A percentile compares a stretch with the other conserved stretches of the same genome.
Evolutionary conservation across 1,139 yeast genomes (phyloP).

Genomic region (Blastobotrys buckinghamii): DNA sequence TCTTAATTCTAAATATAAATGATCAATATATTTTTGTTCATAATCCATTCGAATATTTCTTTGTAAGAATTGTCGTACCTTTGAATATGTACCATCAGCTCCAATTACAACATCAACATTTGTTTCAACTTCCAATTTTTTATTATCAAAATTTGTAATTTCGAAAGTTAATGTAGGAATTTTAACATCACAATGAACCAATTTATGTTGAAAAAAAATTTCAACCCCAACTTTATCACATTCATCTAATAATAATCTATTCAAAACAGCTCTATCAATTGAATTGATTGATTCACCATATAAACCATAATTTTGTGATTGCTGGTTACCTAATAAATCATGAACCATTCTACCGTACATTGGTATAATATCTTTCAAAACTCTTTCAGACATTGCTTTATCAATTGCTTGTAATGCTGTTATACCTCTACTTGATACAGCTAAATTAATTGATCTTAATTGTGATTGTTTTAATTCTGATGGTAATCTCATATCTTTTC

Average conservation of each 20-base stretch:
- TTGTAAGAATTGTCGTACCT: constrained; percentile 65
- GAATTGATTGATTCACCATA: constrained; percentile 82
- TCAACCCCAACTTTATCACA: constrained; percentile 44
- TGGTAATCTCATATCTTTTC: constrained; percentile 35
- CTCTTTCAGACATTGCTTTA: constrained; percentile 47
- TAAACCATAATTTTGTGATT: constrained; percentile 72
- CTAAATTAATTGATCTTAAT: constrained; percentile 66
- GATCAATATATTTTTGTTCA: constrained; percentile 73
- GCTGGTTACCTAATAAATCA: constrained; percentile 55
- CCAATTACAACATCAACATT: constrained; percentile 62
- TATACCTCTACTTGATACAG: constrained; percentile 81
- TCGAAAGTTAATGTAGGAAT: constrained; percentile 10
- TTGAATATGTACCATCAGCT: constrained; percentile 82
- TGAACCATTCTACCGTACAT: constrained; percentile 92
- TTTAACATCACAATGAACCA: constrained; percentile 28
- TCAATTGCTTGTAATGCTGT: constrained; percentile 61
- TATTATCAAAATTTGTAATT: neutral
- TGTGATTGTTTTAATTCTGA: constrained; percentile 24
- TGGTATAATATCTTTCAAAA: constrained; percentile 63
- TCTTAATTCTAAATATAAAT: constrained; percentile 73
- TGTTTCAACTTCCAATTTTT: constrained; percentile 20
- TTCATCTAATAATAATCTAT: constrained; percentile 59
- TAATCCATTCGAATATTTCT: constrained; percentile 60
- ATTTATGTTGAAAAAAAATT: constrained; percentile 53
- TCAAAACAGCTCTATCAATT: constrained; percentile 69